phyloP scores from a whole-genome alignment of 257 asterid species.

The Eustoma russellianum region DNA sequence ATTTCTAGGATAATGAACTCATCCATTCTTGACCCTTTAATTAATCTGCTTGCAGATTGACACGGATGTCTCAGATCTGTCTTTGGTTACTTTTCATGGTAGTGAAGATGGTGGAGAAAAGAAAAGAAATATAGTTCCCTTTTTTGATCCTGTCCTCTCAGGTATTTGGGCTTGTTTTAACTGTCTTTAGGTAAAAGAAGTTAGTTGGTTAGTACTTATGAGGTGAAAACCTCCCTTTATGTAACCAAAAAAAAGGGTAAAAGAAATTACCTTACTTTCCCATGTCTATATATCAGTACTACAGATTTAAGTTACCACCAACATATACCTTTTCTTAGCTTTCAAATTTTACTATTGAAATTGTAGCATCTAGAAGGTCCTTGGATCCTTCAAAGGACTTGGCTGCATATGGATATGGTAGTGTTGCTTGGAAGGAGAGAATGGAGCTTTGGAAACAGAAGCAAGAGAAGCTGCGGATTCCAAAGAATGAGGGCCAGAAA shows the following conservation, averaged over 20 bases:
- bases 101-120: slow-evolving; percentile 4
- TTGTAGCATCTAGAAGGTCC: slow-evolving; percentile 14
- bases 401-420: slow-evolving; percentile 24
- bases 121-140: slow-evolving; percentile 7
- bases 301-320: neutral
- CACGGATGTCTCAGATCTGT: slow-evolving; percentile 3
- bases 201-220: too few species aligned
- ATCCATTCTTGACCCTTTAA: neutral
- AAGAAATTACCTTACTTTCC: neutral
- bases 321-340: neutral
- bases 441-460: slow-evolving; percentile 18
- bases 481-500: slow-evolving; percentile 5
- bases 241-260: too few species aligned
- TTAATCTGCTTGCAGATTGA: slow-evolving; percentile 8
- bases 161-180: neutral
- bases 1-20: neutral
- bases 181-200: too few species aligned
- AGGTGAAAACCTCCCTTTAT: too few species aligned
- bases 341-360: neutral
- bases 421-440: slow-evolving; percentile 29
- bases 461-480: slow-evolving; percentile 9
- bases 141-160: neutral
- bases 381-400: slow-evolving; percentile 28
- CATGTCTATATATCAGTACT: neutral
- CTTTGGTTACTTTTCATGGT: too few species aligned